Evolutionary conservation across 805 yeast genomes (phyloP).

Genomic region (Suhomyces faveliae): DNA sequence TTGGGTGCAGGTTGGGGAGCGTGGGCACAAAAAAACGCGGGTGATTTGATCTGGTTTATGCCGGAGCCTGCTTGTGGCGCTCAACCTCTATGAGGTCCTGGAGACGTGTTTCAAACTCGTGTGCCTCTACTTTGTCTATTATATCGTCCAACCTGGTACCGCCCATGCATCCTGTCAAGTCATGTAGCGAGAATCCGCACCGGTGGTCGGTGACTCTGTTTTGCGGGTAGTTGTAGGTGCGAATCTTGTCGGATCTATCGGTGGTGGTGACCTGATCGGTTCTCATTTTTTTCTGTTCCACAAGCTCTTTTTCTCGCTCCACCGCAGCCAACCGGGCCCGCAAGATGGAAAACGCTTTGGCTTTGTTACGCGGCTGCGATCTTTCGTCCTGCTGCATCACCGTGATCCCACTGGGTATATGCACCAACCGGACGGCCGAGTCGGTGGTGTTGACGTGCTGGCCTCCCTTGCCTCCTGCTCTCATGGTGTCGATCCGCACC

Average conservation of each 20-base stretch:
- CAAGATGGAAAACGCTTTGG: constrained; percentile 81
- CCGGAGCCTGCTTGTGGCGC: not conserved
- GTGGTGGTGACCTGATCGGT: constrained; percentile 84
- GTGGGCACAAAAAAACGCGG: not conserved
- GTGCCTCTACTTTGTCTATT: constrained; percentile 35
- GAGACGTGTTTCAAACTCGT: constrained; percentile 39
- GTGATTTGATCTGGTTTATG: not conserved
- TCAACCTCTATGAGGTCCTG: constrained; percentile 17
- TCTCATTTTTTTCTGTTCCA: constrained; percentile 63
- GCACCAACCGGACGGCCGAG: constrained; percentile 92
- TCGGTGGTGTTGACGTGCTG: constrained; percentile 98
- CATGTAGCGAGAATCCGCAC: constrained; percentile 77
- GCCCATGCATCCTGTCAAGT: constrained; percentile 48
- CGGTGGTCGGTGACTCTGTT: constrained; percentile 93
- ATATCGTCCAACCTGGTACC: constrained; percentile 37
- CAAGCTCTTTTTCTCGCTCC: constrained; percentile 64
- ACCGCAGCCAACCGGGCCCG: constrained; percentile 81
- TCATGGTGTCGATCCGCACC: constrained; percentile 91
- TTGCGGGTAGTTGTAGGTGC: constrained; percentile 92
- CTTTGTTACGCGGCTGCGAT: constrained; percentile 92
- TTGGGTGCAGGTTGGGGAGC: not conserved
- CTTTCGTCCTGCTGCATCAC: constrained; percentile 93
- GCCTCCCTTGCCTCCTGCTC: constrained; percentile 97
- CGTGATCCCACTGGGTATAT: constrained; percentile 84
- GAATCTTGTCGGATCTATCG: constrained; percentile 86